These are phyloP conservation scores for Penicillium fuscoglaucum DNA, from an alignment of 2,329 filamentous ascomycete species.

Conservation along the genomic window DNA sequence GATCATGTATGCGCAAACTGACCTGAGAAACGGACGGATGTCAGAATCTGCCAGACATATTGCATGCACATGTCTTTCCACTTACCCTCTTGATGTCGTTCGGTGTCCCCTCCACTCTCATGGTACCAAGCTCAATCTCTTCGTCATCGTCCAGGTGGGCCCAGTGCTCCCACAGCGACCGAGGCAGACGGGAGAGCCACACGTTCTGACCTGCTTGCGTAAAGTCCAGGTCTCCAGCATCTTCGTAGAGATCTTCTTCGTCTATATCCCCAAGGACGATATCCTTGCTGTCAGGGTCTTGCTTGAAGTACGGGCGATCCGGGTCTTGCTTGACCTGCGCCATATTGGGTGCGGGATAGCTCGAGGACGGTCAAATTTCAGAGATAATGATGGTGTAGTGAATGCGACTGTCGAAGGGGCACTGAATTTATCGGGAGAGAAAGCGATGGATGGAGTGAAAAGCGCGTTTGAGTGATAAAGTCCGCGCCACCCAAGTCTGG, in stretches of 20 bases:
- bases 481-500: slow-evolving; percentile 8
- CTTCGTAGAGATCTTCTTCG: slow-evolving; percentile 71
- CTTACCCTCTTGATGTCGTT: slow-evolving; percentile 52
- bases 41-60: slow-evolving; percentile 18
- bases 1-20: slow-evolving; percentile 65
- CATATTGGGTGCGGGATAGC: slow-evolving; percentile 22
- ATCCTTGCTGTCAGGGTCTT: slow-evolving; percentile 45
- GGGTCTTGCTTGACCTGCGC: slow-evolving; percentile 45
- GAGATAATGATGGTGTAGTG: accelerated
- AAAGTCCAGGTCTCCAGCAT: slow-evolving; percentile 65
- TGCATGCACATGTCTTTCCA: background rate
- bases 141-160: slow-evolving; percentile 72
- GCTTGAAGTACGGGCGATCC: slow-evolving; percentile 43
- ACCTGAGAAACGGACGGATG: slow-evolving; percentile 55
- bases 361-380: background rate
- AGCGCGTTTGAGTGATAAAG: background rate
- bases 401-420: background rate
- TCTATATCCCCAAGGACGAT: slow-evolving; percentile 36
- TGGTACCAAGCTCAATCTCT: slow-evolving; percentile 76
- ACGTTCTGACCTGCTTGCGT: slow-evolving; percentile 48
- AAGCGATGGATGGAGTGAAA: background rate
- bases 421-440: background rate
- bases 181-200: slow-evolving; percentile 77
- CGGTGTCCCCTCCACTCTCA: slow-evolving; percentile 61
- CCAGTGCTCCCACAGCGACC: slow-evolving; percentile 80